A percentile compares a stretch with the other conserved stretches of the same genome.
Conservation (phyloP, 306 rosid genomes). For the Dryas drummondii region DNA sequence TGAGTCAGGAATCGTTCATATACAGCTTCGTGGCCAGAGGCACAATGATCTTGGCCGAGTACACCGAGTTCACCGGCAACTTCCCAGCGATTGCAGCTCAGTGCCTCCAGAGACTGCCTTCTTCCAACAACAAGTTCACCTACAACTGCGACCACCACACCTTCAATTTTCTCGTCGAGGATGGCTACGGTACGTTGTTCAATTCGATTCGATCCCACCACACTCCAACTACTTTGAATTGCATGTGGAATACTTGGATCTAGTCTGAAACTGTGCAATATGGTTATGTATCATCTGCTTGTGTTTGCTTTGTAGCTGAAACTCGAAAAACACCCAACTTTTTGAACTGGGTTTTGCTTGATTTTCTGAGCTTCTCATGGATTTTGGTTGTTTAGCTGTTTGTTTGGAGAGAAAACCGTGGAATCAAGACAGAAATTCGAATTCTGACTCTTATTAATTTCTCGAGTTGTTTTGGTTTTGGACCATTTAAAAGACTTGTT, state of each 20-base stretch:
- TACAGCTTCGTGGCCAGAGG: constrained; percentile 94
- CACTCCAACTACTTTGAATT: constrained; percentile 15
- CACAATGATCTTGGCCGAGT: constrained; percentile 84
- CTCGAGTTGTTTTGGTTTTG: background rate
- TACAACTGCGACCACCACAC: constrained; percentile 89
- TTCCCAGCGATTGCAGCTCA: constrained; percentile 91
- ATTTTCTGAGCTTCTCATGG: constrained; percentile 16
- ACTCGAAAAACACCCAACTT: constrained; percentile 12
- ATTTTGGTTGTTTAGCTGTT: constrained; percentile 11
- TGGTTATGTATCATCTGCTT: constrained; percentile 8
- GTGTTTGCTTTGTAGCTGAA: constrained; percentile 10
- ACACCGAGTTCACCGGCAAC: constrained; percentile 92
- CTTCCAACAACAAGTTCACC: constrained; percentile 87
- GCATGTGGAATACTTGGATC: constrained; percentile 41
- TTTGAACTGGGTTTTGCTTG: constrained; percentile 23
- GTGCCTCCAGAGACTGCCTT: constrained; percentile 83
- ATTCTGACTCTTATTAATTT: constrained; percentile 9
- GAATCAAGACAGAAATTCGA: background rate
- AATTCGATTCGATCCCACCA: background rate
- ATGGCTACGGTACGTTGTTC: constrained; percentile 65
- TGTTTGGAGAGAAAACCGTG: constrained; percentile 3
- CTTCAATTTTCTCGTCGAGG: constrained; percentile 81
- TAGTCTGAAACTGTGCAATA: constrained; percentile 11
- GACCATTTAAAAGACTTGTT: background rate
- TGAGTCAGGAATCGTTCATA: constrained; percentile 86